Conservation (phyloP, 306 rosid genomes). For the Biancaea sappan region DNA sequence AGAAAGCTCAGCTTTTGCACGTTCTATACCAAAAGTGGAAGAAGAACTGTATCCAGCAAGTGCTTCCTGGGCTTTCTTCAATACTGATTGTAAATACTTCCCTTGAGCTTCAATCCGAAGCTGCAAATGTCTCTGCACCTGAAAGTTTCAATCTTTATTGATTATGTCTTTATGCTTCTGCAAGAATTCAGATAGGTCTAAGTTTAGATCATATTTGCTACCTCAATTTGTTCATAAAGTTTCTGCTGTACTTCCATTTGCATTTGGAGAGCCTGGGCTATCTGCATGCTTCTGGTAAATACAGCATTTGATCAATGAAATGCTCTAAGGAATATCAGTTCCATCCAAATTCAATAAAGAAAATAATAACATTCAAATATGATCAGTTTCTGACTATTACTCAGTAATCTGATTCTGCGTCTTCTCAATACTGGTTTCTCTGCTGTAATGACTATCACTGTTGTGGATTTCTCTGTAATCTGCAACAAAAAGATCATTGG, state of each 20-base stretch:
- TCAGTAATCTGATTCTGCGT: conserved; percentile 49
- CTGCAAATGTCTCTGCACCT: conserved; percentile 90
- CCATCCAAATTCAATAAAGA: not conserved
- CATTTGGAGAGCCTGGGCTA: conserved; percentile 71
- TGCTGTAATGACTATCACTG: conserved; percentile 46
- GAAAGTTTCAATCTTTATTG: conserved; percentile 24
- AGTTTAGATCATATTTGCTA: conserved; percentile 34
- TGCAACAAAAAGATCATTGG: conserved; percentile 39
- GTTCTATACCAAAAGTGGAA: conserved; percentile 51
- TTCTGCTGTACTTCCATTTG: conserved; percentile 76
- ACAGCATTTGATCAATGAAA: conserved; percentile 36
- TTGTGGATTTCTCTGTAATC: conserved; percentile 58
- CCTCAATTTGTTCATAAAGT: conserved; percentile 80
- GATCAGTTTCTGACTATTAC: conserved; percentile 51
- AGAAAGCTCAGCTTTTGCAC: conserved; percentile 69
- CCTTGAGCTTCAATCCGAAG: conserved; percentile 89
- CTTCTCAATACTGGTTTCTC: conserved; percentile 43
- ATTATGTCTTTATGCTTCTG: conserved; percentile 7
- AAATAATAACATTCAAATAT: not conserved
- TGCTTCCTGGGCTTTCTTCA: conserved; percentile 77
- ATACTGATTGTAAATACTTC: conserved; percentile 75
- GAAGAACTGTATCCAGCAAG: conserved; percentile 60
- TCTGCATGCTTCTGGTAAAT: conserved; percentile 57
- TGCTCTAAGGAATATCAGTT: conserved; percentile 2
- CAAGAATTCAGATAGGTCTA: not conserved